Evolutionary conservation across 2,329 filamentous ascomycete genomes (phyloP).

Genomic region (Dendryphion nanum): DNA sequence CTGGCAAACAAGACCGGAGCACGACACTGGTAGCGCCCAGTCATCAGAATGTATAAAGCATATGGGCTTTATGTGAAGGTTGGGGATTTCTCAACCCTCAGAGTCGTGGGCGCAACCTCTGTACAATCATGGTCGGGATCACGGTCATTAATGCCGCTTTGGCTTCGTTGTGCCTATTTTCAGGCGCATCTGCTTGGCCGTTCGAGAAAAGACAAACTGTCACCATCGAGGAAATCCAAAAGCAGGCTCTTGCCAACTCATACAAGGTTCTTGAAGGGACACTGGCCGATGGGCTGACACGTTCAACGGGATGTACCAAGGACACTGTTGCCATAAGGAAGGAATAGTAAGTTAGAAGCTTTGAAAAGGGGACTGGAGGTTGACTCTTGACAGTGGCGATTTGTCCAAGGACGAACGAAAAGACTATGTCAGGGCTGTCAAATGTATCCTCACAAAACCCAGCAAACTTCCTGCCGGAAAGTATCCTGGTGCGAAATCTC

Average conservation of each 20-base stretch:
- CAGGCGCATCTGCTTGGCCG: constrained; percentile 16
- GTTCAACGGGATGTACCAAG: constrained; percentile 33
- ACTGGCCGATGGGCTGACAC: constrained; percentile 24
- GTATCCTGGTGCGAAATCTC: constrained; percentile 29
- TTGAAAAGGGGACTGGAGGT: background rate
- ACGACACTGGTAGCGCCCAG: constrained; percentile 1
- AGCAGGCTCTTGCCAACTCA: constrained; percentile 26
- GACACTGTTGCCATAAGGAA: constrained; percentile 41
- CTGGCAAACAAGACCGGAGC: background rate
- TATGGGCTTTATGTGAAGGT: constrained; percentile 2
- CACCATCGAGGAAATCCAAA: constrained; percentile 22
- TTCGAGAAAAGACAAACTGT: constrained; percentile 19
- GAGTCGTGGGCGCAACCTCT: too few relatives aligned
- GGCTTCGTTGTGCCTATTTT: constrained; percentile 22
- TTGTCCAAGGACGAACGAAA: constrained; percentile 27
- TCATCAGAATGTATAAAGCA: constrained; percentile 11
- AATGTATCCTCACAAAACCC: constrained; percentile 27
- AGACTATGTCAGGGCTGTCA: constrained; percentile 34
- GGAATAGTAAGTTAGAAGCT: constrained; percentile 41
- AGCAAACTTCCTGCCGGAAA: constrained; percentile 22
- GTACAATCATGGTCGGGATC: constrained; percentile 19
- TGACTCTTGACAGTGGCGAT: constrained; percentile 19
- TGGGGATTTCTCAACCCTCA: too few relatives aligned
- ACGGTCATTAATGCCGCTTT: constrained; percentile 17
- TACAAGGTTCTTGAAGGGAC: constrained; percentile 29